Evolutionary conservation across 2,329 filamentous ascomycete genomes (phyloP), one percentile per base, ranked within the genome.

Genomic region (Aaosphaeria pasadenensis): DNA sequence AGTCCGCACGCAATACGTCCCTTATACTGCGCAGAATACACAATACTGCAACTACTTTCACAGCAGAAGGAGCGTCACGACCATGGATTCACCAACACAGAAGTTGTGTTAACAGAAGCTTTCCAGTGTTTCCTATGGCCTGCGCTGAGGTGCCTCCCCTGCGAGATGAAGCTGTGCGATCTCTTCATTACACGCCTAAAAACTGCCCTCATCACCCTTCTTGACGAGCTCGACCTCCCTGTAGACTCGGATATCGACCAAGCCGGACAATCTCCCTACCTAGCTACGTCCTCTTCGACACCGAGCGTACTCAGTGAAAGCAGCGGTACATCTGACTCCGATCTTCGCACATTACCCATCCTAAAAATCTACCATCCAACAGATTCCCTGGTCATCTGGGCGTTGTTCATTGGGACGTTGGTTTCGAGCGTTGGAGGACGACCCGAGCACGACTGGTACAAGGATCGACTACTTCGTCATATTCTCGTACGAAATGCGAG

Each of bases 51-150:
- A 13, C 33, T 55, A 4, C 33, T 59, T 7, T 32, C 49, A 7
- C 42, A 45, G n/a, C 57, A 62, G 32, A 31, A 42, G 13, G 33
- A n/a, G 33, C 9, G 33, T 9, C 39, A 43, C 3, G 31, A 35
- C 2, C 50, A 54, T 33, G 9, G 31, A 6, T 55, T 51, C 13
- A 49, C 57, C 7, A 42, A 51, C 2, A 30, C 53, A 6, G 57
- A 61, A 42, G 44, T 57, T 5, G 42, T 61, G 7, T 49, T 59
- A 1, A 46, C 52, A 9, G 54, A 58, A 30, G 44, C 46, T 5
- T 59, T 53, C 28, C 58, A 61, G 28, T 32, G 61, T 6, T 59
- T 54, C 42, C 50, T 57, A 38, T 58, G 55, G 52, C 53, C 49
- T 6, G 52, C 54, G 4, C 45, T 51, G 1, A 31, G 58, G n/a